Base-by-base conservation (phyloP, 352 stramenopile genomes). In the Phytophthora vignae region DNA sequence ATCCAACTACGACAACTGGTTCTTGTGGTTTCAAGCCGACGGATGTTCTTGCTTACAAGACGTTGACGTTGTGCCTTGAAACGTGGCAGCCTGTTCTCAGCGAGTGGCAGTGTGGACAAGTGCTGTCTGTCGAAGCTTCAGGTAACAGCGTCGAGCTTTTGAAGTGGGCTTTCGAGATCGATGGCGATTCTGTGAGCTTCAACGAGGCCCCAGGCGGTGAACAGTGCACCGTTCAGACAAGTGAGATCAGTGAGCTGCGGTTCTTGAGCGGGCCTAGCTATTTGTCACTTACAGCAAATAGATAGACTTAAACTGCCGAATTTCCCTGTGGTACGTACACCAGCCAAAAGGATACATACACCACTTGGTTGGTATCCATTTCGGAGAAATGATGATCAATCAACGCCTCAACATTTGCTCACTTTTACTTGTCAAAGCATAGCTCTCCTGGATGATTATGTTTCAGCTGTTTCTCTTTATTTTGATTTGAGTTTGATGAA, bases 41-140 rank as follows among this genome's bases (percentile, higher is more conserved):
- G 38, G 84, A 95, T 64, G 50, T 92, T 14, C 55, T 95, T 60
- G 85, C 83, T 4, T 93, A 90, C 71, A 92, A 92, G 71, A 95
- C 87, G 19, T 72, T 95, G 38, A 85, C 81, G 36, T 68, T 95
- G 31, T 93, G 86, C 40, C 78, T 93, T 52, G 82, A 92, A 69
- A 93, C 85, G n/a, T 95, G 83, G 66, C 85, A 95, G 60, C 88
- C 88, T 53, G 57, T 92, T 3, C 25, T 87, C 22, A 95, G 85
- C 55, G 83, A 85, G 2, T 95, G 88, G 88, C 76, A 83, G 50
- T 88, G 84, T 59, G 88, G 81, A 3, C 58, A 77, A 29, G 77
- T 93, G 46, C 58, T 71, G 42, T 65, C 57, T 11, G 42, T 66
- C 10, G 64, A 69, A 48, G 19, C 21, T 3, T 62, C 31, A 3